These are phyloP conservation scores for Anthracocystis panici-leucophaei DNA, from an alignment of 1,284 basidiomycete genomes.

Conservation along the genomic window DNA sequence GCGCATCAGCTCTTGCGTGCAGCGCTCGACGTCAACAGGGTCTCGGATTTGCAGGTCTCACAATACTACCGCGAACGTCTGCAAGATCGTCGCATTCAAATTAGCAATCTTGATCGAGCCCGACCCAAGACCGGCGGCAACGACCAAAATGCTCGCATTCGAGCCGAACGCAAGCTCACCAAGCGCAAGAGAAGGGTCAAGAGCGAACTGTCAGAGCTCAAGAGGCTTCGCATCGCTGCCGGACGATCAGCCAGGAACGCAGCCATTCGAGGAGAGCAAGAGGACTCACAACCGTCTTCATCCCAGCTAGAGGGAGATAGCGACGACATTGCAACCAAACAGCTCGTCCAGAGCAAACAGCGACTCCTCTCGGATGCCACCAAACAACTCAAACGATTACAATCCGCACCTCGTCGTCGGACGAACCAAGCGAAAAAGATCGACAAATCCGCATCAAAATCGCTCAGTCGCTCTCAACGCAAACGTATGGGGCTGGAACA, in stretches of 20 bases:
- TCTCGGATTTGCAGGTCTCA: constrained; percentile 31
- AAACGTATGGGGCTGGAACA: constrained; percentile 43
- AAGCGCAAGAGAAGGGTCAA: constrained; percentile 46
- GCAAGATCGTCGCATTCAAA: constrained; percentile 53
- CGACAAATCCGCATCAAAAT: constrained; percentile 16
- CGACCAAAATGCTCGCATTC: constrained; percentile 18
- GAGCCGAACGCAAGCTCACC: constrained; percentile 35
- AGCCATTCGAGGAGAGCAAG: constrained; percentile 1
- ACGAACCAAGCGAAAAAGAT: constrained; percentile 36
- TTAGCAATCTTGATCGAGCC: constrained; percentile 49
- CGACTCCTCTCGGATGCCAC: constrained; percentile 25
- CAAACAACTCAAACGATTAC: constrained; percentile 32
- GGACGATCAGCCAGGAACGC: constrained; percentile 17
- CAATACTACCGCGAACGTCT: constrained; percentile 43
- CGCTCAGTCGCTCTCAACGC: constrained; percentile 42
- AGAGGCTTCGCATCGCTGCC: constrained; percentile 34
- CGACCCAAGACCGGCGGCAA: constrained; percentile 43
- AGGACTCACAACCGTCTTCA: background rate
- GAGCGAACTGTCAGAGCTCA: constrained; percentile 43
- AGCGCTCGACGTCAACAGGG: constrained; percentile 16
- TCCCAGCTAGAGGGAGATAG: background rate
- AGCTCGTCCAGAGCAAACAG: constrained; percentile 33
- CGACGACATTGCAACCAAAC: constrained; percentile 5
- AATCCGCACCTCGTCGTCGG: constrained; percentile 19
- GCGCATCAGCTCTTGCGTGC: constrained; percentile 30